Base-by-base conservation (phyloP, 108 stramenopile species). In the Fistulifera pelliculosa region DNA sequence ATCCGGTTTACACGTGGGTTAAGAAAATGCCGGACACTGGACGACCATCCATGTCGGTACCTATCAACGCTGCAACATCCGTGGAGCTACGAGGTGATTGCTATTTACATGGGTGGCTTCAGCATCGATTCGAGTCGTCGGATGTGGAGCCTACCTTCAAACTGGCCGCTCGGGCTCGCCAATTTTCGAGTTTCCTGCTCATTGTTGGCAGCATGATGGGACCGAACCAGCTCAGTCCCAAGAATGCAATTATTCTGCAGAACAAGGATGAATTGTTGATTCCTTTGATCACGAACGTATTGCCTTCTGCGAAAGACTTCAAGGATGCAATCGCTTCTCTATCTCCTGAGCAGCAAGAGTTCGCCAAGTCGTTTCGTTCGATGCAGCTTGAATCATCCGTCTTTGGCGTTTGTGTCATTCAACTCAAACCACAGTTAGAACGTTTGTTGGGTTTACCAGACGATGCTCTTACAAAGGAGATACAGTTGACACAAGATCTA, bases 191-290 rank as follows among this genome's bases (percentile, higher is more conserved):
- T 41, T 93, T 84, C 43, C 43, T 93, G 13, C 54, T 93, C 14
- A 27, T 93, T 2, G 38, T 90, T 49, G 94, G 94, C 15, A 82
- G 28, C 12, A 87, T 95, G 56, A 47, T 69, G 12, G 78, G 79
- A 0, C 53, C 70, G 6, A 56, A 76, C 25, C 52, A 54, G 13
- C 74, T 95, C 28, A 69, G 75, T 10, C 89, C 94, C 10, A 71
- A 86, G 67, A 74, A 87, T 67, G 94, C 88, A 0, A 78, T 90
- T 42, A 81, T 95, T 26, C 24, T 95, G 7, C 70, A 76, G 22
- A 89, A 95, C 70, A 95, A 91, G 75, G 94, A 95, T 56, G 88
- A 92, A 42, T 64, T 90, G 4, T 31, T 84, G 5, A 76, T 95
- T 47, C 88, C 94, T 0, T 41, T 95, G 26, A 51, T 88, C 7